Evolutionary conservation across 129 eudicot genomes (phyloP).

Genomic region (Escallonia herrerae): DNA sequence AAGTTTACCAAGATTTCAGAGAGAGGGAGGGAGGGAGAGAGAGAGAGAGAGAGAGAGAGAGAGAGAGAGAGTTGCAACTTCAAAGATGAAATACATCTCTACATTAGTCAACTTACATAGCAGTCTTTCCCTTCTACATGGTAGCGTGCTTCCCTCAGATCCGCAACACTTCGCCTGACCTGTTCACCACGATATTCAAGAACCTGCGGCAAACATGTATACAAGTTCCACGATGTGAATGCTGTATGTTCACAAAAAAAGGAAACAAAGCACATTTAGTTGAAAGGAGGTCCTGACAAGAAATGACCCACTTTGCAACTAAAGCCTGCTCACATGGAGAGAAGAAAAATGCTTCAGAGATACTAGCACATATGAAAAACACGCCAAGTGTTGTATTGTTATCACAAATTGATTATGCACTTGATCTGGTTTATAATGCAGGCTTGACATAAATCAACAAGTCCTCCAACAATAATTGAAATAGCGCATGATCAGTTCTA

Average conservation of each 20-base stretch:
- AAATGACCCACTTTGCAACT: too few species aligned
- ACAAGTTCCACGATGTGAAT: slow-evolving; percentile 5
- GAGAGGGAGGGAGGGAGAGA: background rate
- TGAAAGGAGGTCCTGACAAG: too few species aligned
- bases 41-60: background rate
- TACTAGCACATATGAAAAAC: background rate
- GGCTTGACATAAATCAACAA: background rate
- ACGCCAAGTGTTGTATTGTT: too few species aligned
- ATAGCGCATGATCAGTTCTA: background rate
- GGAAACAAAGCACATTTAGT: background rate
- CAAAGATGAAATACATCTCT: background rate
- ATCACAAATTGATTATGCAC: too few species aligned
- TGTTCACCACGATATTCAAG: slow-evolving; percentile 97
- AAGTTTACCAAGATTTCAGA: background rate
- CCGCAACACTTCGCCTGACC: slow-evolving; percentile 92
- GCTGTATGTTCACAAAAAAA: background rate
- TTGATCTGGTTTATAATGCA: background rate
- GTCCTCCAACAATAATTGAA: background rate
- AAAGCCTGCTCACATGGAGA: background rate
- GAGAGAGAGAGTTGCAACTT: slow-evolving; percentile 11
- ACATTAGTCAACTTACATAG: slow-evolving; percentile 51
- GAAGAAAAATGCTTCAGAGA: background rate
- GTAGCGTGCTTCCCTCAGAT: slow-evolving; percentile 86
- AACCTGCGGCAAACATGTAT: slow-evolving; percentile 44
- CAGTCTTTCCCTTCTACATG: slow-evolving; percentile 90